Evolutionary conservation across 768 basidiomycete species (phyloP).

Genomic region (Lenzites betulinus): DNA sequence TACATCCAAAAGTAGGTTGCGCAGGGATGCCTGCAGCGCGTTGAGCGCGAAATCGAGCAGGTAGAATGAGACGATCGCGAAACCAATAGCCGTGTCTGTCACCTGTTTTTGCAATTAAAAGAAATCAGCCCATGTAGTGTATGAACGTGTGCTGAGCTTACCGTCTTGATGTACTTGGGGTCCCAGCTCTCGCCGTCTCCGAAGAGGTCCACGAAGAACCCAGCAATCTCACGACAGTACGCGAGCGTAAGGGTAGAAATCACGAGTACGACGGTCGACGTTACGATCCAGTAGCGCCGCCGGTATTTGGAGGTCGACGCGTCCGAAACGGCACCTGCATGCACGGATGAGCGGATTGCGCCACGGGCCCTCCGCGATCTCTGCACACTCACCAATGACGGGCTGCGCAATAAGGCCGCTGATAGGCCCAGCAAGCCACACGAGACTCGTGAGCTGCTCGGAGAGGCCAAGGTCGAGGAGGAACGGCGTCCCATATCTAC

Average conservation of each 20-base stretch:
- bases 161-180: conserved; percentile 64
- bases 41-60: conserved; percentile 97
- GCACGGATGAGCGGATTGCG: background rate
- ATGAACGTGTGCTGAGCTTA: conserved; percentile 34
- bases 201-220: conserved; percentile 74
- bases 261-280: conserved; percentile 82
- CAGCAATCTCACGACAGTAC: conserved; percentile 75
- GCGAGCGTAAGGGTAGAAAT: conserved; percentile 79
- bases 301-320: conserved; percentile 89
- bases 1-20: conserved; percentile 92
- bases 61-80: conserved; percentile 91
- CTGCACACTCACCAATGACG: conserved; percentile 74
- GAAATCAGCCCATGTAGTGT: background rate
- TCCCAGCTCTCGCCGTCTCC: conserved; percentile 85
- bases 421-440: conserved; percentile 95
- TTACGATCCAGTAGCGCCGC: conserved; percentile 88
- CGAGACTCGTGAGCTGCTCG: conserved; percentile 88
- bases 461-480: conserved; percentile 78
- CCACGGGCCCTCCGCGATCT: too few species aligned
- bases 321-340: conserved; percentile 89
- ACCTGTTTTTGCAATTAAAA: conserved; percentile 46
- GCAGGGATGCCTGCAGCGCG: conserved; percentile 87
- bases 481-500: conserved; percentile 91
- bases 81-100: conserved; percentile 70
- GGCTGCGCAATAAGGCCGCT: conserved; percentile 95